Evolutionary conservation across 805 yeast species (phyloP).

Genomic region (Candida taoyuanica): DNA sequence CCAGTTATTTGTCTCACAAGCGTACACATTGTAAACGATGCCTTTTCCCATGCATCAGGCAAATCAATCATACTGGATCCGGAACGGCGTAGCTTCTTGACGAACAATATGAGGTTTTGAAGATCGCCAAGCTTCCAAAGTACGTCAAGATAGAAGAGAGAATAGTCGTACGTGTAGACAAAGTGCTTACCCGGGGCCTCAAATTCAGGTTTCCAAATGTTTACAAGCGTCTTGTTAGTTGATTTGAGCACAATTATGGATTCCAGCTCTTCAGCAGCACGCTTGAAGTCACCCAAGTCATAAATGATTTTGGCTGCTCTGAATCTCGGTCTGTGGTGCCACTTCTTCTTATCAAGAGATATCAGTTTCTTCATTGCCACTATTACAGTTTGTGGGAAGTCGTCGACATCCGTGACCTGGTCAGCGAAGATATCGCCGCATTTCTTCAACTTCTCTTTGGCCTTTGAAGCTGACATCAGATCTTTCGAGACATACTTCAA

Average conservation of each 20-base stretch:
- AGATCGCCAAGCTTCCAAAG: constrained; percentile 51
- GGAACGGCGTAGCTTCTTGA: constrained; percentile 72
- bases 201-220: constrained; percentile 88
- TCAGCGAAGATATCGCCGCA: constrained; percentile 26
- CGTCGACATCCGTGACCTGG: constrained; percentile 19
- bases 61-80: constrained; percentile 72
- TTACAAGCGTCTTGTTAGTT: constrained; percentile 64
- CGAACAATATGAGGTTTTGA: constrained; percentile 51
- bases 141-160: constrained; percentile 56
- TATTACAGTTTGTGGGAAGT: constrained; percentile 38
- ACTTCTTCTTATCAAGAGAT: constrained; percentile 68
- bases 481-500: constrained; percentile 49
- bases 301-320: constrained; percentile 60
- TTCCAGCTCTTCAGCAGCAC: constrained; percentile 63
- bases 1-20: constrained; percentile 42
- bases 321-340: constrained; percentile 87
- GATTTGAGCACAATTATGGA: constrained; percentile 61
- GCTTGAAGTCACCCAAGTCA: constrained; percentile 44
- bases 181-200: constrained; percentile 95
- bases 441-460: constrained; percentile 34
- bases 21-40: constrained; percentile 48
- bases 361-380: constrained; percentile 43
- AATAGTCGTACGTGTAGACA: constrained; percentile 66
- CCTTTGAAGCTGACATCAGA: constrained; percentile 33
- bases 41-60: constrained; percentile 59